Base-by-base conservation (phyloP, 495 filamentous ascomycete species). In the Penicillium bovifimosum region DNA sequence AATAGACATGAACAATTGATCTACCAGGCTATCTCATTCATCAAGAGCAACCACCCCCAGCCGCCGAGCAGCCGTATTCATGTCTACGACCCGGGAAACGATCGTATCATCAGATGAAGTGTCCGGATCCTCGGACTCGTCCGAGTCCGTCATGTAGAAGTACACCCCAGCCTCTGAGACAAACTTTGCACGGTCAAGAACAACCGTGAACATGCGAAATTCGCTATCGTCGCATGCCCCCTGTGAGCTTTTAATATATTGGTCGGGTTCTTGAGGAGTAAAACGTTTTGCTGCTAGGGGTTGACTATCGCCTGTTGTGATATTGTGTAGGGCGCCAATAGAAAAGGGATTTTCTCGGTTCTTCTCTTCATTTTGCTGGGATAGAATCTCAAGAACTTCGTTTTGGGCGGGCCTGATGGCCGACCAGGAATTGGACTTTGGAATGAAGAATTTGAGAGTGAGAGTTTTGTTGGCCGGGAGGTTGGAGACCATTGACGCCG, bases 391-490 rank as follows among this genome's bases (percentile, higher is more conserved):
- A n/a, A n/a, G n/a, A n/a, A n/a, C n/a, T n/a, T 51, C 36, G 24
- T 20, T 35, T 41, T 61, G 32, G 18, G 54, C 55, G 41, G 52
- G 48, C 4, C 20, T 3, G 34, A 61, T 58, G 24, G 59, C 47
- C 11, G 55, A 50, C 55, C 52, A 61, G 48, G 40, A 41, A 41
- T 18, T 16, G 31, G 51, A 54, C 6, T 47, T 20, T 36, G 58
- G 54, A 26, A 54, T 57, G 42, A 27, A 42, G 50, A 57, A 61
- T 44, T 52, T 47, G 36, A 54, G 27, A 24, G n/a, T 44, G 33
- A 60, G 14, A 6, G 53, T 60, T 47, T 51, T 56, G 4, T 38
- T 44, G 32, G 49, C 24, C 28, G 49, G 54, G 20, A 61, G 58
- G 43, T 61, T 34, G 33, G 50, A 49, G 7, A 48, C 2, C 0